These are phyloP conservation scores for Endocarpon pusillum DNA, from an alignment of 495 filamentous ascomycete genomes.

Conservation along the genomic window DNA sequence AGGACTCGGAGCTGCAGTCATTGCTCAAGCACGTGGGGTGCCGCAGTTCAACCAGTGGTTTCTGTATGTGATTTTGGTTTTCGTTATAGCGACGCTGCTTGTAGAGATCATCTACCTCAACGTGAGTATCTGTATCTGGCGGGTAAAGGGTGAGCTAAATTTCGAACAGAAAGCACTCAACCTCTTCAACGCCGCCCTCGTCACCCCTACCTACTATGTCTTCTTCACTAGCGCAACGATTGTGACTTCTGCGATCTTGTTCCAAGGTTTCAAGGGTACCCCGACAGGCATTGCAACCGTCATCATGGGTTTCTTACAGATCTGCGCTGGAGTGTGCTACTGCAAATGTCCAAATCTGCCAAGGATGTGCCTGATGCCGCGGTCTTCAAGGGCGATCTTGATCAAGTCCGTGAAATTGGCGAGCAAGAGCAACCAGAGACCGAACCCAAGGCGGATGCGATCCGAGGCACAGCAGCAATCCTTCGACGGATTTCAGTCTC, in stretches of 20 bases:
- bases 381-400: constrained; percentile 81
- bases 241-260: constrained; percentile 79
- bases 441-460: constrained; percentile 91
- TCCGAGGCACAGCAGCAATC: constrained; percentile 81
- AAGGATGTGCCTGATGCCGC: constrained; percentile 93
- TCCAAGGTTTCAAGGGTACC: constrained; percentile 85
- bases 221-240: constrained; percentile 94
- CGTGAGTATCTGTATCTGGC: constrained; percentile 35
- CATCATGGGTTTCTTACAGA: constrained; percentile 84
- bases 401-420: constrained; percentile 87
- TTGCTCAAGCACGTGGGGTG: constrained; percentile 65
- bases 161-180: constrained; percentile 87
- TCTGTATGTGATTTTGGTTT: constrained; percentile 76
- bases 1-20: constrained; percentile 79
- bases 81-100: constrained; percentile 71
- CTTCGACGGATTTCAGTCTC: constrained; percentile 65
- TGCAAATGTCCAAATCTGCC: constrained; percentile 94
- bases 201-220: constrained; percentile 97
- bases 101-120: constrained; percentile 94
- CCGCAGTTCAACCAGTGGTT: constrained; percentile 97
- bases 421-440: constrained; percentile 88
- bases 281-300: constrained; percentile 68
- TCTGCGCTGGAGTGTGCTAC: constrained; percentile 87
- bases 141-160: constrained; percentile 12
- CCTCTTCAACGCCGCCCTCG: constrained; percentile 89